These are phyloP conservation scores for Lepidium sativum DNA, from an alignment of 345 rosid species.

Conservation along the genomic window DNA sequence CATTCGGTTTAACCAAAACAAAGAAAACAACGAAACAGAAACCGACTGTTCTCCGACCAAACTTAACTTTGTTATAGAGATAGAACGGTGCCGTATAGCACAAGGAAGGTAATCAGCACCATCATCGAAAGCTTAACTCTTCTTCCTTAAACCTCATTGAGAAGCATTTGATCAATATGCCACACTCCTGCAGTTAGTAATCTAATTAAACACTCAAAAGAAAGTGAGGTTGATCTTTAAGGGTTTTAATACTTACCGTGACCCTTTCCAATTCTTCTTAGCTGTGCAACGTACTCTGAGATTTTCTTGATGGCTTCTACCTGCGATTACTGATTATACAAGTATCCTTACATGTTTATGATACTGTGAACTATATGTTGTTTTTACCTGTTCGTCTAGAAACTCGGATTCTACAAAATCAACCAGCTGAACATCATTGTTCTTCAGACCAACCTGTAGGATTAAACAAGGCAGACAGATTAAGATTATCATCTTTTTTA, in stretches of 20 bases:
- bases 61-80: not conserved
- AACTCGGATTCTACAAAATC: constrained; percentile 69
- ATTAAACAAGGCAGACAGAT: not conserved
- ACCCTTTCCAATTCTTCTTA: constrained; percentile 86
- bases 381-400: constrained; percentile 63
- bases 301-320: constrained; percentile 80
- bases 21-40: too few species aligned
- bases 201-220: not conserved
- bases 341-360: not conserved
- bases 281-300: constrained; percentile 77
- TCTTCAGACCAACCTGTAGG: constrained; percentile 52
- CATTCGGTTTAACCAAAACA: not conserved
- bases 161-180: constrained; percentile 92
- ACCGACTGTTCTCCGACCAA: not conserved
- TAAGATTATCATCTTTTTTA: not conserved
- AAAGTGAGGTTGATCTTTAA: not conserved
- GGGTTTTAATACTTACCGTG: constrained; percentile 48
- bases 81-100: not conserved
- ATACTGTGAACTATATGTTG: not conserved
- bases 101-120: constrained; percentile 6
- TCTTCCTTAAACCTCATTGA: constrained; percentile 35
- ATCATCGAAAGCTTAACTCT: constrained; percentile 31
- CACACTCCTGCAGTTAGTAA: constrained; percentile 53
- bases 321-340: constrained; percentile 22
- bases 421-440: constrained; percentile 63